A percentile compares a stretch with the other conserved stretches of the same genome.
Conservation (phyloP, 768 basidiomycete genomes). For the Pleurotus citrinopileatus region DNA sequence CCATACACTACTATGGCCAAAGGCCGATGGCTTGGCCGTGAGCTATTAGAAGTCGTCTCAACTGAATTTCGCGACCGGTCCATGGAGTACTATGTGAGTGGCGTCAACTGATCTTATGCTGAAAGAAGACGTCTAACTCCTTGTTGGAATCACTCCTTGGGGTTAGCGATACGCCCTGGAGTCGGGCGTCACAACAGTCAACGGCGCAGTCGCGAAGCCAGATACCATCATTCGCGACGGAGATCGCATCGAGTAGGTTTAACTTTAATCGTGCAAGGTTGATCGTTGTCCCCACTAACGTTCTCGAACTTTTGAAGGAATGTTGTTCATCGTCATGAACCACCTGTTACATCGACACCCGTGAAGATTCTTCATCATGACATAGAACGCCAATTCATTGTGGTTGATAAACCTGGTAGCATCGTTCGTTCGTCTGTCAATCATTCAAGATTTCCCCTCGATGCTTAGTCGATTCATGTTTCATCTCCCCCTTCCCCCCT, state of each 20-base stretch:
- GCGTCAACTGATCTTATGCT: slow-evolving; percentile 3
- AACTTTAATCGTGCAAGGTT: slow-evolving; percentile 7
- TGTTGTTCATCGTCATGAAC: slow-evolving; percentile 95
- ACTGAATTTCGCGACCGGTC: slow-evolving; percentile 93
- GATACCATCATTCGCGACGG: slow-evolving; percentile 81
- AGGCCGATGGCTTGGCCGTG: slow-evolving; percentile 82
- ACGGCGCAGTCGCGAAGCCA: slow-evolving; percentile 81
- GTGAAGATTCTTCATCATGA: slow-evolving; percentile 81
- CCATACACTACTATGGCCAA: slow-evolving; percentile 94
- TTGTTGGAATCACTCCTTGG: neutral
- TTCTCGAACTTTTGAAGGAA: slow-evolving; percentile 51
- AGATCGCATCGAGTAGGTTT: slow-evolving; percentile 83
- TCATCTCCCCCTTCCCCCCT: neutral
- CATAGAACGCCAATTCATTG: slow-evolving; percentile 76
- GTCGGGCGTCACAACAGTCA: slow-evolving; percentile 93
- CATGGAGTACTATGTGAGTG: slow-evolving; percentile 92
- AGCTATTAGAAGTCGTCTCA: slow-evolving; percentile 87
- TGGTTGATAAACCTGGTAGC: slow-evolving; percentile 95
- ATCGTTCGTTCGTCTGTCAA: slow-evolving; percentile 62
- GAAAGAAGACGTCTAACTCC: slow-evolving; percentile 1
- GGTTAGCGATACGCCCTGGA: slow-evolving; percentile 61
- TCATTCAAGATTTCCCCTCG: slow-evolving; percentile 9
- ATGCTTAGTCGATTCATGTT: slow-evolving; percentile 10
- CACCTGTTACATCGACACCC: slow-evolving; percentile 83
- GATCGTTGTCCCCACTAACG: slow-evolving; percentile 1